Evolutionary conservation across 345 rosid genomes (phyloP).

Genomic region (Gossypium thurberi): DNA sequence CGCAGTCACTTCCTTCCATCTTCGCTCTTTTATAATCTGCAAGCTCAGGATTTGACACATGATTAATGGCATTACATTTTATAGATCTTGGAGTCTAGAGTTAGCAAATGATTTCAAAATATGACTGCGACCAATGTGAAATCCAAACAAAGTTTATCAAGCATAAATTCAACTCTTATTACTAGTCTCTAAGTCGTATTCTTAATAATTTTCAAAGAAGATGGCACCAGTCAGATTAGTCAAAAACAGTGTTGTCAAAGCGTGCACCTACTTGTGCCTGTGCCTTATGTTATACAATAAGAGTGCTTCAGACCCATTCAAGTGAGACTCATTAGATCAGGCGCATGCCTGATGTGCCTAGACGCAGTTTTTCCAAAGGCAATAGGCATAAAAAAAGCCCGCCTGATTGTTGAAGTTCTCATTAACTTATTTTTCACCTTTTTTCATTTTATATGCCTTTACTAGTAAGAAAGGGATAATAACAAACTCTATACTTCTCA

Average conservation of each 20-base stretch:
- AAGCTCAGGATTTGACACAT: slow-evolving; percentile 11
- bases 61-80: neutral
- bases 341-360: no score
- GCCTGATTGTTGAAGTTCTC: no score
- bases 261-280: no score
- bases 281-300: no score
- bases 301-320: no score
- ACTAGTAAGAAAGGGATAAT: no score
- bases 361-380: no score
- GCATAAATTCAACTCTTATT: neutral
- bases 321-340: no score
- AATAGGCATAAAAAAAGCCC: no score
- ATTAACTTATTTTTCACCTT: no score
- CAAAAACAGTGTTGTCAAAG: neutral
- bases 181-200: neutral
- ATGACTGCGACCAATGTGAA: neutral
- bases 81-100: neutral
- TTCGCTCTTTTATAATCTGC: slow-evolving; percentile 71
- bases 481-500: no score
- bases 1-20: slow-evolving; percentile 97
- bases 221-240: neutral
- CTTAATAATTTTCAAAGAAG: neutral
- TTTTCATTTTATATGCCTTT: no score
- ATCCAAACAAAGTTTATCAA: neutral
- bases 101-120: neutral